Evolutionary conservation across 2,329 filamentous ascomycete genomes (phyloP).

Genomic region (Bipolaris gigantea): DNA sequence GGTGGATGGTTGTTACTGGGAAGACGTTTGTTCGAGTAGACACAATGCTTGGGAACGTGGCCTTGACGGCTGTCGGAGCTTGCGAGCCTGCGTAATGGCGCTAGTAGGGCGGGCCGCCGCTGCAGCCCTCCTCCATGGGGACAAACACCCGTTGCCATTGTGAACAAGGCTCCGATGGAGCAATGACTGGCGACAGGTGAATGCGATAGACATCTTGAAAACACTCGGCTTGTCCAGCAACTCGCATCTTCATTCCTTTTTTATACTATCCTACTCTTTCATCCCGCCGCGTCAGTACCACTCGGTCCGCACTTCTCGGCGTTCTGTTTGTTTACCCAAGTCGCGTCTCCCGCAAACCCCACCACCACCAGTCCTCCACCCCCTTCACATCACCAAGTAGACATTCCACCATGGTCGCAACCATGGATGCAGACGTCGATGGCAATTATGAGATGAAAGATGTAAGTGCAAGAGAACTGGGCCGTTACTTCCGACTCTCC

Average conservation of each 20-base stretch:
- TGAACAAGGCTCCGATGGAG: background rate
- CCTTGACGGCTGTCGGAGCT: constrained; percentile 27
- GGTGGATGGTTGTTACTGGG: constrained; percentile 10
- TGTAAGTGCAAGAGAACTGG: constrained; percentile 27
- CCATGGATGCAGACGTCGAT: constrained; percentile 34
- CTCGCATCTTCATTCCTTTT: background rate
- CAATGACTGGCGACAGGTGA: background rate
- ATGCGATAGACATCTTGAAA: background rate
- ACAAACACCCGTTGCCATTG: background rate
- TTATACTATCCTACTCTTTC: background rate
- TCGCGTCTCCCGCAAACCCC: constrained; percentile 33
- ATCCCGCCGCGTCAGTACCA: background rate
- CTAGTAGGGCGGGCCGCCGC: constrained; percentile 10
- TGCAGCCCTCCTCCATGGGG: background rate
- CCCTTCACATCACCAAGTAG: constrained; percentile 23
- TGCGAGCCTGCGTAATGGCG: constrained; percentile 35
- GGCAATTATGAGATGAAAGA: constrained; percentile 39
- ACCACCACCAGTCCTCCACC: constrained; percentile 19
- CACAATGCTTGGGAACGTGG: constrained; percentile 37
- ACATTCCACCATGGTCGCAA: constrained; percentile 29
- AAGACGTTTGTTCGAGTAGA: no score
- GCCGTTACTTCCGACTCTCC: constrained; percentile 1
- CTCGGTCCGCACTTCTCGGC: background rate
- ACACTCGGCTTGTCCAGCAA: background rate
- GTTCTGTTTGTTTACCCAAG: constrained; percentile 38